These are phyloP conservation scores for Suillus americanus DNA, from an alignment of 768 basidiomycete species.

Conservation along the genomic window DNA sequence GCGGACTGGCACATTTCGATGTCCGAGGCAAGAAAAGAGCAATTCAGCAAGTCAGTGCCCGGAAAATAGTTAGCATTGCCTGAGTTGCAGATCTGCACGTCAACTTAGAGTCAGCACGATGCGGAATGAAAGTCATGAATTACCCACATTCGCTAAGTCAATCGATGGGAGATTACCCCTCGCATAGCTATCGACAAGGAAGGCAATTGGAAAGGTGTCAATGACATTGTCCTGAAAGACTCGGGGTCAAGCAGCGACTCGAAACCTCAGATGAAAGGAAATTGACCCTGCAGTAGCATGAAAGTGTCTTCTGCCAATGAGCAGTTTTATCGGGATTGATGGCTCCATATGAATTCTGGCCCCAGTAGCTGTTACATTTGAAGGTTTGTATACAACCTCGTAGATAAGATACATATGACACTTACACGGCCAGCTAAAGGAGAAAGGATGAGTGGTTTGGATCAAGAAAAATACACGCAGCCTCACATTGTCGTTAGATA, in stretches of 20 bases:
- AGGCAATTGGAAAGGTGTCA: slow-evolving; percentile 60
- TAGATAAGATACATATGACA: neutral
- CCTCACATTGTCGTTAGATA: slow-evolving; percentile 22
- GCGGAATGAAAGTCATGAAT: neutral
- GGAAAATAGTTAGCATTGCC: slow-evolving; percentile 57
- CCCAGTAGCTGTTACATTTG: slow-evolving; percentile 30
- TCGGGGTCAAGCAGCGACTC: neutral
- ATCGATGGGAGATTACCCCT: slow-evolving; percentile 57
- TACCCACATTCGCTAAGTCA: slow-evolving; percentile 56
- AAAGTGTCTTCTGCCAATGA: slow-evolving; percentile 32
- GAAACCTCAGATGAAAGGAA: neutral
- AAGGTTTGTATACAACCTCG: neutral
- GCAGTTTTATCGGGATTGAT: slow-evolving; percentile 30
- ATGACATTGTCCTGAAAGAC: slow-evolving; percentile 50
- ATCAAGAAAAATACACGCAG: neutral
- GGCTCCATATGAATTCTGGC: slow-evolving; percentile 72
- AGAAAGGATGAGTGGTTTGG: neutral
- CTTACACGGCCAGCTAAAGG: slow-evolving; percentile 26
- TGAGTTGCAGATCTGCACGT: slow-evolving; percentile 58
- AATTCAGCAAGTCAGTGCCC: slow-evolving; percentile 65
- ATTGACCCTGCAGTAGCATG: slow-evolving; percentile 31
- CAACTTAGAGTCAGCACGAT: neutral
- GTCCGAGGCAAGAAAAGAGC: slow-evolving; percentile 55
- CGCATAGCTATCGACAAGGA: slow-evolving; percentile 58
- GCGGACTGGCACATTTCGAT: slow-evolving; percentile 65